Conservation (phyloP, 2,329 filamentous ascomycete genomes). For the Xylaria sp. region DNA sequence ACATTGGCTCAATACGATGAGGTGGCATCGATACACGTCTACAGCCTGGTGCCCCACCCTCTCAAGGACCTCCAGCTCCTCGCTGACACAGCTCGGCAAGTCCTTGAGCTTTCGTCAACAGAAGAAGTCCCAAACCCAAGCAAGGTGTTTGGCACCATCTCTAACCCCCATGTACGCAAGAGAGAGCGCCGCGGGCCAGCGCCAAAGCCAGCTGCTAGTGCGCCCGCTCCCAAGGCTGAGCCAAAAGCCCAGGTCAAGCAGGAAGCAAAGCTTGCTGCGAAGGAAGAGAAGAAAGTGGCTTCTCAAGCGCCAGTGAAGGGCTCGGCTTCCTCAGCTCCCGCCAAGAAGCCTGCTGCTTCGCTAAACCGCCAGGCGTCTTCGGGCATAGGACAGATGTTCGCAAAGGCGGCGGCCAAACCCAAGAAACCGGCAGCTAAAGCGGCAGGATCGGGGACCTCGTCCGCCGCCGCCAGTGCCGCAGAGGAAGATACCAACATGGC, state of each 20-base stretch:
- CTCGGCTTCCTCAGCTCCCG: conserved; percentile 37
- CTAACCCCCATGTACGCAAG: conserved; percentile 67
- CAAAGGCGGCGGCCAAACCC: conserved; percentile 36
- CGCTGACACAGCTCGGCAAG: conserved; percentile 68
- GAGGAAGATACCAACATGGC: conserved; percentile 30
- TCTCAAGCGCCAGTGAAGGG: conserved; percentile 30
- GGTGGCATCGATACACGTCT: conserved; percentile 82
- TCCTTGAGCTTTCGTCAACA: conserved; percentile 55
- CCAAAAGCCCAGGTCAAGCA: conserved; percentile 36
- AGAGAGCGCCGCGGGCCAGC: conserved; percentile 47
- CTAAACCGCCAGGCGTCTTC: conserved; percentile 54
- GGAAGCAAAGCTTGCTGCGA: conserved; percentile 42
- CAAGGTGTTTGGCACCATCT: conserved; percentile 72
- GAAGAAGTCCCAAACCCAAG: conserved; percentile 63
- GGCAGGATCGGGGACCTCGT: conserved; percentile 11
- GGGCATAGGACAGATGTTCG: conserved; percentile 41
- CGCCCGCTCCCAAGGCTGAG: conserved; percentile 35
- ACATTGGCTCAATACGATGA: conserved; percentile 68
- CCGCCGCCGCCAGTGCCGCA: conserved; percentile 17
- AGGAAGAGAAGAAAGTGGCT: conserved; percentile 41
- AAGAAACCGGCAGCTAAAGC: conserved; percentile 33
- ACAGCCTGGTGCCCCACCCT: conserved; percentile 75
- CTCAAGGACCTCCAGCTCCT: conserved; percentile 73
- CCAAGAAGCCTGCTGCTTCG: conserved; percentile 44
- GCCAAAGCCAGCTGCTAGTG: conserved; percentile 30